phyloP scores from a whole-genome alignment of 2,329 filamentous ascomycete species.

The Sporothrix phasma region DNA sequence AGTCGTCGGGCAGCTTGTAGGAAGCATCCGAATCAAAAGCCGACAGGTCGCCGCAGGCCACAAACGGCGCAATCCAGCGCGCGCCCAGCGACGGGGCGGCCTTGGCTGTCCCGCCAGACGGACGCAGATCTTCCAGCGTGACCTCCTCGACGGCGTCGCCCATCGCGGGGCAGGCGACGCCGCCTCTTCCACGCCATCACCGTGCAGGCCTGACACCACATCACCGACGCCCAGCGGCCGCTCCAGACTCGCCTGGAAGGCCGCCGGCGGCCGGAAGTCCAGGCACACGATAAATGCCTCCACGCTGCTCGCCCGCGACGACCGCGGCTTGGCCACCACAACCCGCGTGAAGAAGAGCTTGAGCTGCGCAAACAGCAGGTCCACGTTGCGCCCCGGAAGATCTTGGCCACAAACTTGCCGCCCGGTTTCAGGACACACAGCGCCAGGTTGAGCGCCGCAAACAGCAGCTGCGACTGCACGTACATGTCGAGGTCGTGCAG shows the following conservation, averaged over 20 bases:
- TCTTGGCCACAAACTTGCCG: slow-evolving; percentile 95
- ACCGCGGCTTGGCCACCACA: slow-evolving; percentile 84
- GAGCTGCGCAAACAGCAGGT: slow-evolving; percentile 86
- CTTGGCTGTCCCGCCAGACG: not conserved
- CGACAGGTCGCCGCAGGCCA: slow-evolving; percentile 93
- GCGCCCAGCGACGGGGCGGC: slow-evolving; percentile 29
- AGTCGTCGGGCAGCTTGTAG: slow-evolving; percentile 76
- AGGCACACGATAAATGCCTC: slow-evolving; percentile 96
- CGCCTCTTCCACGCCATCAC: not conserved
- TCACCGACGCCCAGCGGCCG: slow-evolving; percentile 60
- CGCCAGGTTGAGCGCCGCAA: slow-evolving; percentile 85
- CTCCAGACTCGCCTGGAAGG: slow-evolving; percentile 66
- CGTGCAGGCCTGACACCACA: slow-evolving; percentile 22
- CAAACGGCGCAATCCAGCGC: slow-evolving; percentile 87
- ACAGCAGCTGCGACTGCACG: slow-evolving; percentile 89
- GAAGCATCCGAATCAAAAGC: slow-evolving; percentile 94
- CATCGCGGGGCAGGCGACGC: not conserved
- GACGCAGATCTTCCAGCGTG: slow-evolving; percentile 37
- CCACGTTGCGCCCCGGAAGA: slow-evolving; percentile 91
- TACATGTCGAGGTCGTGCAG: slow-evolving; percentile 97
- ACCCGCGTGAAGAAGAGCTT: slow-evolving; percentile 84
- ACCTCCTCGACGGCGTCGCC: slow-evolving; percentile 36
- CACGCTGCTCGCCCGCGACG: slow-evolving; percentile 89
- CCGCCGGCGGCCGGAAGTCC: slow-evolving; percentile 70
- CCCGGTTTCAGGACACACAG: slow-evolving; percentile 79